Conservation (phyloP, 441 rosid species). For the Mallotus repandus region DNA sequence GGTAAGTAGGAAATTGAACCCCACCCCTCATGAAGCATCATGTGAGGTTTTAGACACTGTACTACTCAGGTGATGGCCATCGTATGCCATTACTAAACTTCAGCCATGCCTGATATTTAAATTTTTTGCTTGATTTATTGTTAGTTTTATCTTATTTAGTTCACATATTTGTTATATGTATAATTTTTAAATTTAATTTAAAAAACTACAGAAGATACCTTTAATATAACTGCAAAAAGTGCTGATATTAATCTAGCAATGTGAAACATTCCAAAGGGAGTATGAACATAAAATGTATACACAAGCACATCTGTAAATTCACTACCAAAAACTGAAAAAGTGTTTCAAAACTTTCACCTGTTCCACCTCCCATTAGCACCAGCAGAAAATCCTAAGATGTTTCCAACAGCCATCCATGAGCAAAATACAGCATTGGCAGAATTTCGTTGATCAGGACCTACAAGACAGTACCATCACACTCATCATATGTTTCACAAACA, state of each 20-base stretch:
- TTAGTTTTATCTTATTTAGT: too few relatives aligned
- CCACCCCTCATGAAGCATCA: too few relatives aligned
- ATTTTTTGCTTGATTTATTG: too few relatives aligned
- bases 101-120: too few relatives aligned
- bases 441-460: constrained; percentile 95
- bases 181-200: too few relatives aligned
- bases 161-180: too few relatives aligned
- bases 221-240: too few relatives aligned
- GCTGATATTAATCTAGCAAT: background rate
- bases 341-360: constrained; percentile 47
- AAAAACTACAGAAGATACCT: too few relatives aligned
- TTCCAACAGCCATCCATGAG: constrained; percentile 97
- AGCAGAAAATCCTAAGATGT: constrained; percentile 93
- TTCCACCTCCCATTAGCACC: constrained; percentile 95
- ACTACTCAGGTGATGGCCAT: too few relatives aligned
- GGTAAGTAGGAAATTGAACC: too few relatives aligned
- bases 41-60: too few relatives aligned
- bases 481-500: constrained; percentile 26
- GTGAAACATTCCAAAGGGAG: background rate
- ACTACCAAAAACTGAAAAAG: background rate
- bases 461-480: constrained; percentile 17
- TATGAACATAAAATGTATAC: background rate
- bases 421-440: constrained; percentile 92
- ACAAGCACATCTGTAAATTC: background rate
- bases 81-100: too few relatives aligned